Evolutionary conservation across 2,329 filamentous ascomycete genomes (phyloP).

Genomic region (Zymoseptoria passerinii): DNA sequence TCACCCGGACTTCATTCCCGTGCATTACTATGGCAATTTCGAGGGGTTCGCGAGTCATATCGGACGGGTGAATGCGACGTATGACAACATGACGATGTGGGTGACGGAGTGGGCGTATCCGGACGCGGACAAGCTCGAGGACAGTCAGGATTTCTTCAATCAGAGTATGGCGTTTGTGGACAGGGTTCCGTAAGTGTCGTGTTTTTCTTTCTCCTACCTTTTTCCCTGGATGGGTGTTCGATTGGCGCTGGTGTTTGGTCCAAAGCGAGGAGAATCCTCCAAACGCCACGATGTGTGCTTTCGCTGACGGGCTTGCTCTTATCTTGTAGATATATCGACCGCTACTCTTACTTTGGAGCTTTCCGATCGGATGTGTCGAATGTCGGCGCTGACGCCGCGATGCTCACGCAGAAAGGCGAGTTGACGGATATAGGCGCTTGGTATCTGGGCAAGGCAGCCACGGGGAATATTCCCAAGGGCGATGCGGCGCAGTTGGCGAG

Average conservation of each 20-base stretch:
- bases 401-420: conserved; percentile 59
- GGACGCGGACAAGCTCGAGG: conserved; percentile 43
- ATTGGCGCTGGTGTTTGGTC: background rate
- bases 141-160: conserved; percentile 61
- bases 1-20: conserved; percentile 42
- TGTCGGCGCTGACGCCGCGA: conserved; percentile 62
- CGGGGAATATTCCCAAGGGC: conserved; percentile 31
- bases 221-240: background rate
- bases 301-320: background rate
- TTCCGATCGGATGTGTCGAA: conserved; percentile 61
- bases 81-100: conserved; percentile 55
- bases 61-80: conserved; percentile 48
- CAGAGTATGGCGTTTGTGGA: conserved; percentile 59
- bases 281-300: background rate
- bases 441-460: conserved; percentile 56
- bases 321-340: conserved; percentile 45
- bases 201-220: background rate
- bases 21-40: conserved; percentile 57
- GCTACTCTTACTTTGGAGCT: conserved; percentile 68
- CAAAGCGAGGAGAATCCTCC: too few species aligned
- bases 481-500: conserved; percentile 17
- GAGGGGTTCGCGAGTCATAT: conserved; percentile 59
- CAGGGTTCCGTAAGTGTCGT: conserved; percentile 40
- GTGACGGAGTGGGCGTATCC: conserved; percentile 66
- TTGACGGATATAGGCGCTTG: conserved; percentile 69